Evolutionary conservation across 1,284 basidiomycete species (phyloP), one percentile per base, ranked within the genome.

Genomic region (Lentinus polychrous): DNA sequence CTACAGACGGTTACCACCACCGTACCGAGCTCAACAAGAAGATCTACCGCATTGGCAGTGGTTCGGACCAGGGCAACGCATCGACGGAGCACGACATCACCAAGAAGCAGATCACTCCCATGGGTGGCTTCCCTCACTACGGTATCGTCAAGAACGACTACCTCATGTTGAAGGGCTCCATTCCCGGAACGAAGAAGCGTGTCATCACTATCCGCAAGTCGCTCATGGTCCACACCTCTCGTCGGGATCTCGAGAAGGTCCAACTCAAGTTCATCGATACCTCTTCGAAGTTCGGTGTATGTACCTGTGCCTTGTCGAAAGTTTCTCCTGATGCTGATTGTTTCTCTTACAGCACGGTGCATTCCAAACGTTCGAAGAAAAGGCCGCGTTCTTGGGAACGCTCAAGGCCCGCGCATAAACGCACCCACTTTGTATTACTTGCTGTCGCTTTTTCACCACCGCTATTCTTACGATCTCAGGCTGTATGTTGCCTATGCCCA

Each of bases 91-190:
- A 86, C 55, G 94, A 97, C 68, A 80, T 92, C 63, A 94, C 92
- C 61, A 83, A 90, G 76, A 99, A 99, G 81, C 60, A 75, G 55
- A 98, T 99, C 73, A 99, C 92, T 56, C 96, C 96, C 49, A 83
- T 99, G 83, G 96, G 96, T 75, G 96, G 95, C 68, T 99, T 96
- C 86, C 93, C 94, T 52, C 93, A 94, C 74, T 99, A 96, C 72
- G 95, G 95, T 82, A 81, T 96, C 65, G 87, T 99, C 74, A 94
- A 91, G 79, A 94, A 97, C 78, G 96, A 99, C 74, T 99, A 88
- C 77, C 73, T 99, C 64, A 86, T 98, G 74, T 77, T 98, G 69
- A 94, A 94, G 78, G 93, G 94, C 57, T 92, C 86, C 50, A 81
- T 94, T 63, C 91, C 91, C 55, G 95, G 95, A 65, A 92, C 91